Percentiles rank a stretch among this genome's conserved stretches.
Conservation (phyloP, 768 basidiomycete species). For the Termitomyces bulborhizus region DNA sequence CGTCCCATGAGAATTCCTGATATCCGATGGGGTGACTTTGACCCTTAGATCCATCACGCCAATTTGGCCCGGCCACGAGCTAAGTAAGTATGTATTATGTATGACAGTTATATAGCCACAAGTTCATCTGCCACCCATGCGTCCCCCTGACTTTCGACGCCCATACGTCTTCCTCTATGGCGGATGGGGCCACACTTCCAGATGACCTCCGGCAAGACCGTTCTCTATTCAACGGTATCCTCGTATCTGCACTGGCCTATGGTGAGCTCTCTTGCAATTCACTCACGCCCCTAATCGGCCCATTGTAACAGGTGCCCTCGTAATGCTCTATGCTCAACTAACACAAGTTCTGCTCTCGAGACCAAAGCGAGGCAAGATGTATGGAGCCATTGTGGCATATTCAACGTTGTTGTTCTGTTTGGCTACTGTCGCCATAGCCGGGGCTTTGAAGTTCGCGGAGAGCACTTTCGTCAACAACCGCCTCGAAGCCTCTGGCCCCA, state of each 20-base stretch:
- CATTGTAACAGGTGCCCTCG: conserved; percentile 11
- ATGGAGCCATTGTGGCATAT: conserved; percentile 15
- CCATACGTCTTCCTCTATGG: conserved; percentile 5
- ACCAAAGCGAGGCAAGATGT: conserved; percentile 16
- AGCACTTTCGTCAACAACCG: conserved; percentile 12
- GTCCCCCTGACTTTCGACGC: conserved; percentile 11
- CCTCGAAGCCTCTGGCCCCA: background rate
- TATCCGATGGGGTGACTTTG: conserved; percentile 6
- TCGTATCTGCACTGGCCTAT: conserved; percentile 15
- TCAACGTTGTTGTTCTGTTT: conserved; percentile 14
- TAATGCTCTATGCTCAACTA: conserved; percentile 18
- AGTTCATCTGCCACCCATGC: conserved; percentile 3
- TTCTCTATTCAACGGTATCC: conserved; percentile 11
- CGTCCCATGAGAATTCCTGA: background rate
- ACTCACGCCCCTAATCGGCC: background rate
- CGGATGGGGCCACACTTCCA: background rate
- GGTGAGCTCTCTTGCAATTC: conserved; percentile 7
- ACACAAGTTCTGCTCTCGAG: conserved; percentile 16
- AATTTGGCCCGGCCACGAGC: conserved; percentile 4
- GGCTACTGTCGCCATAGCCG: conserved; percentile 14
- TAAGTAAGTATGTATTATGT: background rate
- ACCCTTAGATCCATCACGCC: conserved; percentile 14
- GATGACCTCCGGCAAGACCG: conserved; percentile 3
- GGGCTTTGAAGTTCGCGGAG: conserved; percentile 15
- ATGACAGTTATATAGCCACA: conserved; percentile 5